Percentiles rank a stretch among this genome's conserved stretches.
Evolutionary conservation across 352 stramenopile genomes (phyloP).

Genomic region (Elongisporangium anandrum): DNA sequence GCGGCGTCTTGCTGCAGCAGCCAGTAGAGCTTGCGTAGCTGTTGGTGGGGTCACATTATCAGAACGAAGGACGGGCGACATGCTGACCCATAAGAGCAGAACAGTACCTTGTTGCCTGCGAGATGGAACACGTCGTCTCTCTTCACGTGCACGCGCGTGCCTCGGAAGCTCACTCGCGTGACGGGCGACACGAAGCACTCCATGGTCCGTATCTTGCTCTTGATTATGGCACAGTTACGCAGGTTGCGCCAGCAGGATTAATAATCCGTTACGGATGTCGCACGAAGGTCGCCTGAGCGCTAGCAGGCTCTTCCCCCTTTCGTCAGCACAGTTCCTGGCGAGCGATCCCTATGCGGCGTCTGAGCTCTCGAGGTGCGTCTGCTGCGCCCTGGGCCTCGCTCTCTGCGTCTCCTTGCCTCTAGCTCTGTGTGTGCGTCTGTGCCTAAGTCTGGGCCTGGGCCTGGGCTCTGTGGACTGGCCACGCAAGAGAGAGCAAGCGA

Average conservation of each 20-base stretch:
- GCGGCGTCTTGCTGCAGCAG: conserved; percentile 56
- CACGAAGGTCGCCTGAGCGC: neutral
- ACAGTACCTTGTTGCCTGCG: conserved; percentile 75
- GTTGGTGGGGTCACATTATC: neutral
- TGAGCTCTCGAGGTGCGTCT: conserved; percentile 47
- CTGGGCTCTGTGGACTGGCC: neutral
- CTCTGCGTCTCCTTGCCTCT: neutral
- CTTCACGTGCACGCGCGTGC: conserved; percentile 76
- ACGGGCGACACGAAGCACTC: conserved; percentile 37
- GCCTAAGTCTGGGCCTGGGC: neutral
- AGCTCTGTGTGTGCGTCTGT: neutral
- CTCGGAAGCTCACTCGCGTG: conserved; percentile 59
- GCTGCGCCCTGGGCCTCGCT: neutral
- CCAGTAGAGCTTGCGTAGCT: conserved; percentile 87
- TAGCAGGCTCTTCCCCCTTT: neutral
- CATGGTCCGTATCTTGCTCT: conserved; percentile 2
- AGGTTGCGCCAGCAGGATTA: neutral
- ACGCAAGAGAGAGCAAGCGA: neutral
- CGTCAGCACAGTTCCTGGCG: conserved; percentile 3
- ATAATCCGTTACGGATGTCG: neutral
- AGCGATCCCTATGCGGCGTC: conserved; percentile 29
- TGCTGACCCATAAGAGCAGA: neutral
- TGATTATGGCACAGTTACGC: neutral
- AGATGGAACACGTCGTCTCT: conserved; percentile 76
- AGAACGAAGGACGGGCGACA: neutral